Conservation (phyloP, 2,329 filamentous ascomycete genomes). For the Podosphaera xanthii region DNA sequence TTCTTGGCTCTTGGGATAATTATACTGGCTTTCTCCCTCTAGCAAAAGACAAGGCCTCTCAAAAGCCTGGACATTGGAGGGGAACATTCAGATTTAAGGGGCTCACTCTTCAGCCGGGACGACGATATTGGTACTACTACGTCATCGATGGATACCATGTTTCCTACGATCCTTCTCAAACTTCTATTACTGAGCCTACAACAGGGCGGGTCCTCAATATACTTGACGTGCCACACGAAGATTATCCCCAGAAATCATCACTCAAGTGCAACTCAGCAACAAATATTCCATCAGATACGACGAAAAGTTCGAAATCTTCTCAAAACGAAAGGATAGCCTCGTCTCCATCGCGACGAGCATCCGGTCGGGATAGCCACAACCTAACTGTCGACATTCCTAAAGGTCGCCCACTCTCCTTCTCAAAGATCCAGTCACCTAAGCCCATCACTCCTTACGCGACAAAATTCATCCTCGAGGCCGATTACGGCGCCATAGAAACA, state of each 20-base stretch:
- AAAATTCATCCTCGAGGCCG: slow-evolving; percentile 61
- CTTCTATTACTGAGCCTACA: slow-evolving; percentile 81
- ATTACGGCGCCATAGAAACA: slow-evolving; percentile 52
- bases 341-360: slow-evolving; percentile 21
- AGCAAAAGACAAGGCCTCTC: slow-evolving; percentile 60
- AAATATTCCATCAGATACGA: slow-evolving; percentile 21
- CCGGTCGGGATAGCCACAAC: slow-evolving; percentile 20
- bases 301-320: slow-evolving; percentile 18
- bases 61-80: slow-evolving; percentile 81
- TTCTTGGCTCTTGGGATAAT: slow-evolving; percentile 96
- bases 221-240: slow-evolving; percentile 56
- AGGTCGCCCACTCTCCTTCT: slow-evolving; percentile 69
- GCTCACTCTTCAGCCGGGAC: slow-evolving; percentile 61
- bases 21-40: slow-evolving; percentile 88
- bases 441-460: slow-evolving; percentile 74
- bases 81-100: slow-evolving; percentile 93
- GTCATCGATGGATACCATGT: slow-evolving; percentile 99
- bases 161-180: slow-evolving; percentile 80
- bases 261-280: slow-evolving; percentile 20
- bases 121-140: slow-evolving; percentile 99
- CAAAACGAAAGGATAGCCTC: slow-evolving; percentile 19
- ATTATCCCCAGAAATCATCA: slow-evolving; percentile 17
- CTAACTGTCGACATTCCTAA: slow-evolving; percentile 52
- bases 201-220: slow-evolving; percentile 95
- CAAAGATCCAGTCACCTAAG: slow-evolving; percentile 77